These are phyloP conservation scores for Flaveria robusta DNA, from an alignment of 129 eudicot species.

Conservation along the genomic window DNA sequence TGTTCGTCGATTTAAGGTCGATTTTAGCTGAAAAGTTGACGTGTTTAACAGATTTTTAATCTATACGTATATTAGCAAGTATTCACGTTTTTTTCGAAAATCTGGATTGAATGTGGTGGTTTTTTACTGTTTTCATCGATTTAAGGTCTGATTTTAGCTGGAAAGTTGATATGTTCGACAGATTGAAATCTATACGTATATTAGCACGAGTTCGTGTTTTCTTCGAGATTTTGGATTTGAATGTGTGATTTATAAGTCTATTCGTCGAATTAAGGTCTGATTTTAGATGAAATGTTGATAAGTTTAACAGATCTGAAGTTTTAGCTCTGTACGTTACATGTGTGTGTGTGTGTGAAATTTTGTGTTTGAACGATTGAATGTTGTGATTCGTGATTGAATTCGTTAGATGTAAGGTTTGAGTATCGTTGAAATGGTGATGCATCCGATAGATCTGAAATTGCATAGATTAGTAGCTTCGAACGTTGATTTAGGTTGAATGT, in stretches of 20 bases:
- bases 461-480: background rate
- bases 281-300: background rate
- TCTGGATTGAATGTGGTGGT: background rate
- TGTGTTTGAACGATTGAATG: constrained; percentile 6
- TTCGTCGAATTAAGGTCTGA: background rate
- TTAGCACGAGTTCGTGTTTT: background rate
- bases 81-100: background rate
- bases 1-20: background rate
- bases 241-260: background rate
- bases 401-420: constrained; percentile 3
- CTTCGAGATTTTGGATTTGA: background rate
- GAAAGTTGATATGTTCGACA: background rate
- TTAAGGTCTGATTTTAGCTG: background rate
- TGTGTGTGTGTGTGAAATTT: background rate
- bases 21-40: background rate
- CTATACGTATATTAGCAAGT: background rate
- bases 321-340: background rate
- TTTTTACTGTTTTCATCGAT: background rate
- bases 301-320: background rate
- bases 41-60: background rate
- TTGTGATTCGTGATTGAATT: constrained; percentile 17
- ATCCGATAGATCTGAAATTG: constrained; percentile 15
- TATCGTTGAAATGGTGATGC: background rate
- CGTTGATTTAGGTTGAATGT: constrained; percentile 9
- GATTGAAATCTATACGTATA: background rate